Conservation (phyloP, 2,329 filamentous ascomycete species). For the Sclerotinia nivalis region DNA sequence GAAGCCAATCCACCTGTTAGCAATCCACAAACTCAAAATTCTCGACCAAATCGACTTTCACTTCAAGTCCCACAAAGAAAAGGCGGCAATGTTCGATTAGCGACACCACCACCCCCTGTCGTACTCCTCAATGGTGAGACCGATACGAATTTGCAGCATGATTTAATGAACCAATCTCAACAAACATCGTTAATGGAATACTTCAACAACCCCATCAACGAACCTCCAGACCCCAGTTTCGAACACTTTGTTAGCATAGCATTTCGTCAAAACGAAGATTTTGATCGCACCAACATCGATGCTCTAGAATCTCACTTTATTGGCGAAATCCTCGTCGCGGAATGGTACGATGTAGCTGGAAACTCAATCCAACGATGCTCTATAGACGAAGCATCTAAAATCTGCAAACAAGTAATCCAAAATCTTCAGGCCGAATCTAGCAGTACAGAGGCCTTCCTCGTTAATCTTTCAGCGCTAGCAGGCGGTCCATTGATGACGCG, state of each 20-base stretch:
- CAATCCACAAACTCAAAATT: constrained; percentile 29
- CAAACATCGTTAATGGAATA: constrained; percentile 37
- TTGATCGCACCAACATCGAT: constrained; percentile 54
- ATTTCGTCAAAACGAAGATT: constrained; percentile 38
- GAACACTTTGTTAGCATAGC: constrained; percentile 36
- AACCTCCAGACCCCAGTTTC: constrained; percentile 30
- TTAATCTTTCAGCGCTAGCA: constrained; percentile 59
- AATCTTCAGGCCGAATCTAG: constrained; percentile 53
- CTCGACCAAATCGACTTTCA: constrained; percentile 54
- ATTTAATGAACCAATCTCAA: constrained; percentile 30
- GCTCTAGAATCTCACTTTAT: constrained; percentile 58
- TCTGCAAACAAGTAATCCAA: constrained; percentile 56
- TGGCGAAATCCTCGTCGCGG: constrained; percentile 50
- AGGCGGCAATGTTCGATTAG: constrained; percentile 61
- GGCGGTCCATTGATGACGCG: constrained; percentile 55
- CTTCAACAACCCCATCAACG: constrained; percentile 31
- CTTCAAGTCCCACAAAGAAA: constrained; percentile 64
- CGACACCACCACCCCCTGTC: constrained; percentile 51
- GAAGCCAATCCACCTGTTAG: constrained; percentile 26
- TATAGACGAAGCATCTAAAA: constrained; percentile 55
- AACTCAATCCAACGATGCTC: constrained; percentile 47
- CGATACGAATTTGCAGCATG: constrained; percentile 39
- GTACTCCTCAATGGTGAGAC: constrained; percentile 52
- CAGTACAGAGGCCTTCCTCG: constrained; percentile 57
- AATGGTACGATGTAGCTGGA: constrained; percentile 54